phyloP scores from a whole-genome alignment of 225 moss, liverwort and hornwort species.

The Lunularia cruciata region DNA sequence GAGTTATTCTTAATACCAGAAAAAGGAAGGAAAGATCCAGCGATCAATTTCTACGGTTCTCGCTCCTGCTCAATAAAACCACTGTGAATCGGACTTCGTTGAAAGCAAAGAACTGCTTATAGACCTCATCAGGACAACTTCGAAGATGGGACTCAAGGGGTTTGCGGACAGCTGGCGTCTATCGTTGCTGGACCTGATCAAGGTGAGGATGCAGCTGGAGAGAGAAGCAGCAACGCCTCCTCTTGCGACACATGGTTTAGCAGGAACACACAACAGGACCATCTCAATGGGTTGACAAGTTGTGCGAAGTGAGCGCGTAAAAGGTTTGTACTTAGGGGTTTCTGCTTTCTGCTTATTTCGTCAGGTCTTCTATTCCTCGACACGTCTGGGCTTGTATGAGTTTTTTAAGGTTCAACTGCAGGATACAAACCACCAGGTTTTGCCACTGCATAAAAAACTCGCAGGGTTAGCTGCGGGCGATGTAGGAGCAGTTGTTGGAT shows the following conservation, averaged over 20 bases:
- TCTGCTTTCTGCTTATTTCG: conserved; percentile 64
- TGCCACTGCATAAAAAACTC: conserved; percentile 62
- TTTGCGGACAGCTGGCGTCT: conserved; percentile 74
- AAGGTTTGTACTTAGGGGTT: conserved; percentile 66
- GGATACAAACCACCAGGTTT: conserved; percentile 31
- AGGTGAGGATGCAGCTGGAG: conserved; percentile 87
- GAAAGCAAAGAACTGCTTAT: too few species aligned
- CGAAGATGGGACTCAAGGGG: too few species aligned
- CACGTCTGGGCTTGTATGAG: conserved; percentile 66
- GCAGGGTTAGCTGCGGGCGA: conserved; percentile 59
- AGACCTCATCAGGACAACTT: too few species aligned
- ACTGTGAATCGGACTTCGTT: too few species aligned
- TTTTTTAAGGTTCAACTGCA: conserved; percentile 58
- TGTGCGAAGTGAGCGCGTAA: conserved; percentile 56
- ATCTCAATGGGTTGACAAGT: conserved; percentile 53
- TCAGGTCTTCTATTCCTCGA: conserved; percentile 68
- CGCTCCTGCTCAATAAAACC: too few species aligned
- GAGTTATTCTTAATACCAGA: too few species aligned
- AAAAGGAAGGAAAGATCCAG: too few species aligned
- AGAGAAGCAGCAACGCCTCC: conserved; percentile 20
- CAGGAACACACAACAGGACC: conserved; percentile 23
- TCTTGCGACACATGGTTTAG: too few species aligned
- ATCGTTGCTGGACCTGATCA: conserved; percentile 80
- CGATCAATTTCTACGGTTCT: too few species aligned
- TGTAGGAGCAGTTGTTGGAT: conserved; percentile 58